These are phyloP conservation scores for Ambrosiella xylebori DNA, from an alignment of 2,329 filamentous ascomycete genomes.

Conservation along the genomic window DNA sequence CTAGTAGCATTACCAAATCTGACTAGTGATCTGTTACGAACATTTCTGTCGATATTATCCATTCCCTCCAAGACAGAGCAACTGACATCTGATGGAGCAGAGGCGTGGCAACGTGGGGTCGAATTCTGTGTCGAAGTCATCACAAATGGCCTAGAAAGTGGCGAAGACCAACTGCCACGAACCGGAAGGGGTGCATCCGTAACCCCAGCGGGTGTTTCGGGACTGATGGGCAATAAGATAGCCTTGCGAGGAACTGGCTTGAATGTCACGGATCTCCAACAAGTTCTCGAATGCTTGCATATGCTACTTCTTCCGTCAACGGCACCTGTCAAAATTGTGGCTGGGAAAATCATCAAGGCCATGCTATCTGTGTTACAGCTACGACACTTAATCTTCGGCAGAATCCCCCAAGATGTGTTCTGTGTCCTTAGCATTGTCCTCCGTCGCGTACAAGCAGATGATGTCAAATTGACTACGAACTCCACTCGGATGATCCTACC, in stretches of 20 bases:
- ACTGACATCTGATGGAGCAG: conserved; percentile 36
- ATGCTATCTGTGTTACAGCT: conserved; percentile 36
- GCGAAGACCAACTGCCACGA: conserved; percentile 21
- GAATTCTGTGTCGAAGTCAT: conserved; percentile 57
- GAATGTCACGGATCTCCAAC: conserved; percentile 20
- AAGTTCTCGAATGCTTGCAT: conserved; percentile 48
- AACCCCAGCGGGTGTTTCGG: conserved; percentile 17
- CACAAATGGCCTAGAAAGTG: conserved; percentile 25
- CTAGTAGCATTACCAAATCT: conserved; percentile 46
- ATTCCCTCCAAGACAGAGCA: conserved; percentile 67
- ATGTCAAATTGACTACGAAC: conserved; percentile 42
- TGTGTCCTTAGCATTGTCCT: conserved; percentile 58
- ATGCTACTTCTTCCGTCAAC: conserved; percentile 47
- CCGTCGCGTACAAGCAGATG: conserved; percentile 47
- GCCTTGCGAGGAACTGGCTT: conserved; percentile 11
- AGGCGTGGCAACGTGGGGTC: conserved; percentile 51
- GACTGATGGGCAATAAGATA: conserved; percentile 10
- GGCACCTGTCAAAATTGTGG: conserved; percentile 35
- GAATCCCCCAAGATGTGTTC: conserved; percentile 56
- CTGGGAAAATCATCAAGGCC: background rate
- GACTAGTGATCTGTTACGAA: conserved; percentile 60
- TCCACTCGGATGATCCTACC: conserved; percentile 48
- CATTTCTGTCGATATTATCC: conserved; percentile 51
- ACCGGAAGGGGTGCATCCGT: conserved; percentile 25
- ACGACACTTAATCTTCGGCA: conserved; percentile 39